phyloP scores from a whole-genome alignment of 148 eudicot species.

The Spergularia marina region DNA sequence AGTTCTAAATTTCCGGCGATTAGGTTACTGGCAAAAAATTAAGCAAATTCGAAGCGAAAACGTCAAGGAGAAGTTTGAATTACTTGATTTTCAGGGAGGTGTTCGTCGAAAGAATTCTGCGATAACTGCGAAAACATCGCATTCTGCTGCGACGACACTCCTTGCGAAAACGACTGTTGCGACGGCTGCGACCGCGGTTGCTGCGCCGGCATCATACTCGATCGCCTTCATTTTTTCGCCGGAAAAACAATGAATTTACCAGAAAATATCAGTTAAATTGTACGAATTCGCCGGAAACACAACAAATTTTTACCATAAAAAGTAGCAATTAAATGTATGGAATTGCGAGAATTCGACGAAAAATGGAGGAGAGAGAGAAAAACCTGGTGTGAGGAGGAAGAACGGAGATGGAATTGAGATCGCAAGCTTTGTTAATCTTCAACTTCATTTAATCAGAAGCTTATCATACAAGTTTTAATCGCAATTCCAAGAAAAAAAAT shows the following conservation, averaged over 20 bases:
- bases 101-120: constrained; percentile 73
- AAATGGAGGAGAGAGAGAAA: neutral
- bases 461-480: neutral
- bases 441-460: constrained; percentile 49
- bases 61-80: neutral
- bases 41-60: neutral
- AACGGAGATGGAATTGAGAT: constrained; percentile 93
- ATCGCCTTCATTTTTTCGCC: constrained; percentile 44
- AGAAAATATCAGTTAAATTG: neutral
- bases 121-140: constrained; percentile 79
- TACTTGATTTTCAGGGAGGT: constrained; percentile 54
- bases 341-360: neutral
- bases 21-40: neutral
- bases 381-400: constrained; percentile 88
- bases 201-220: constrained; percentile 32
- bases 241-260: neutral
- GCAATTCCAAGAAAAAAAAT: neutral
- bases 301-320: neutral
- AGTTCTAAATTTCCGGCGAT: too few species aligned
- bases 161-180: constrained; percentile 84
- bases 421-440: constrained; percentile 92
- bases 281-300: neutral
- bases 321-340: neutral
- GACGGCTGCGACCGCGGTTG: constrained; percentile 61
- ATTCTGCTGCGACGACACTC: constrained; percentile 69